Percentiles rank a stretch among this genome's conserved stretches.
These are phyloP conservation scores for Colletotrichum musae DNA, from an alignment of 2,329 filamentous ascomycete species.

Conservation along the genomic window DNA sequence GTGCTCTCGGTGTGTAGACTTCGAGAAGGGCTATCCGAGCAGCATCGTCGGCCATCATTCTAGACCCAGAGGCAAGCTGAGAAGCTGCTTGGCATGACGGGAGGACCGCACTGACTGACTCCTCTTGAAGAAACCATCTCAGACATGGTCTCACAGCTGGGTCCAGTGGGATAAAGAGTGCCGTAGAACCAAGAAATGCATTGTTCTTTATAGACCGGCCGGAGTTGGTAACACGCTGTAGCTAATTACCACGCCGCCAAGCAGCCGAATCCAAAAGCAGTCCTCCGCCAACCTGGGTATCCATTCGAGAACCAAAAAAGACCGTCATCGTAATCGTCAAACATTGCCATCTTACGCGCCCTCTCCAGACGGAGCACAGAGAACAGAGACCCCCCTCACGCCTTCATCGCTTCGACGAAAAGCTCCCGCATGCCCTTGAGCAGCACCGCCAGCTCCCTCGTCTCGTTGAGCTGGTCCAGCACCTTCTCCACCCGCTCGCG, in stretches of 20 bases:
- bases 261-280: neutral
- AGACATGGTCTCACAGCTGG: slow-evolving; percentile 8
- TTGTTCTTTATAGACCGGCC: slow-evolving; percentile 13
- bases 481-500: slow-evolving; percentile 83
- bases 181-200: slow-evolving; percentile 3
- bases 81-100: neutral
- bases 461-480: slow-evolving; percentile 85
- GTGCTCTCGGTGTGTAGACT: no score
- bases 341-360: slow-evolving; percentile 20
- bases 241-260: neutral
- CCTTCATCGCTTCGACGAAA: slow-evolving; percentile 78
- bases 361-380: neutral
- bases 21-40: neutral
- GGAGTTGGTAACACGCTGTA: neutral
- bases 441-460: slow-evolving; percentile 78
- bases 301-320: slow-evolving; percentile 20
- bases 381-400: slow-evolving; percentile 48
- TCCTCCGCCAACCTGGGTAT: slow-evolving; percentile 28
- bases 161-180: neutral
- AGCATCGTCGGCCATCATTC: no score
- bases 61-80: neutral
- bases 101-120: neutral
- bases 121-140: neutral
- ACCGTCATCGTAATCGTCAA: slow-evolving; percentile 30
- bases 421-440: slow-evolving; percentile 87